Base-by-base conservation (phyloP, 169 alveolate genomes). In the Eimeria maxima region DNA sequence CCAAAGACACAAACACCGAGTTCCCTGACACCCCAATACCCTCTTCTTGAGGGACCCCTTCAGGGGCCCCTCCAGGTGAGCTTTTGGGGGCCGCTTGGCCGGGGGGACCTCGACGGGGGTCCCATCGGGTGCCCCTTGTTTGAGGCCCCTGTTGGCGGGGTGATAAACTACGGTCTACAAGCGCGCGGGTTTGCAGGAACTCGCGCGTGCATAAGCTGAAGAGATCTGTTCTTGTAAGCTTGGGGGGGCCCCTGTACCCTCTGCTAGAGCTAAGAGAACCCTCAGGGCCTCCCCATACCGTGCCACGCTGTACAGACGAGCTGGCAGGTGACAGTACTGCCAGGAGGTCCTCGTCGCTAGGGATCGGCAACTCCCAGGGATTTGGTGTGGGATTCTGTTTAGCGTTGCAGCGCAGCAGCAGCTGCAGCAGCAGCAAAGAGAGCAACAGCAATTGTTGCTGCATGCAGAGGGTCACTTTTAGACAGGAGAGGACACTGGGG, bases 291-390 rank as follows among this genome's bases (percentile, higher is more conserved):
- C 55, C 60, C 84, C 47, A 73, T 27, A 73, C 22, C 53, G 3
- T 29, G 16, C 3, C 84, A 7, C 38, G 84, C 22, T 13, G 57
- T 33, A 4, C 33, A 63, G 74, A 38, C 4, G 38, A 63, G 20
- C 1, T 4, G n/a, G 74, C 18, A 13, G 38, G 42, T 24, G 74
- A 29, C 18, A 38, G 20, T 18, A 11, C 74, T 18, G 74, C 74
- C 18, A 63, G 29, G 44, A 78, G 8, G 45, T 78, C 89, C 63
- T 3, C 44, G 44, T 78, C 60, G 55, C 69, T 78, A 18, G 89
- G 89, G 44, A 78, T 78, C 55, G 38, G 60, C 18, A 78, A 24
- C 13, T 78, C 65, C 63, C 84, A 73, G n/a, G 84, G 84, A 24
- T 38, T 63, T 8, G 10, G 74, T 63, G 74, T 29, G 42, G 74